Conservation (phyloP, 2,329 filamentous ascomycete genomes). For the Sporothrix curviconia region DNA sequence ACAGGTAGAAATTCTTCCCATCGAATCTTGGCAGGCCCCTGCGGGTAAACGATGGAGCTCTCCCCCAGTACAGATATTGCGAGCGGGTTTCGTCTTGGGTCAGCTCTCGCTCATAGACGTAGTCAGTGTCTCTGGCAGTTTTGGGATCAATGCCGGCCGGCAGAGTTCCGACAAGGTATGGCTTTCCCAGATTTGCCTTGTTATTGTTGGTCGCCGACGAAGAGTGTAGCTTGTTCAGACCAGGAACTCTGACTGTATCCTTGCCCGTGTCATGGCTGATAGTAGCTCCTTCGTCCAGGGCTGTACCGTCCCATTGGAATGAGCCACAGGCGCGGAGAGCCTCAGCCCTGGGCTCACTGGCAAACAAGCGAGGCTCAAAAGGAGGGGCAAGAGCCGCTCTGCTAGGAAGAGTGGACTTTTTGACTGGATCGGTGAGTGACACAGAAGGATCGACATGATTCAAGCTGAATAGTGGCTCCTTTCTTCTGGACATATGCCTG, state of each 20-base stretch:
- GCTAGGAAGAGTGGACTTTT: constrained; percentile 36
- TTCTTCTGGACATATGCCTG: constrained; percentile 18
- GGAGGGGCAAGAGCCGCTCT: constrained; percentile 43
- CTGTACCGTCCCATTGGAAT: constrained; percentile 11
- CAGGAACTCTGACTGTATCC: neutral
- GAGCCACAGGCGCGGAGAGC: neutral
- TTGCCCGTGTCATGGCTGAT: neutral
- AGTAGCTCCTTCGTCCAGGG: neutral
- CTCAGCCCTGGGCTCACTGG: neutral
- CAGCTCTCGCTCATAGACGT: constrained; percentile 49
- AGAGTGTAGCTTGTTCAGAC: constrained; percentile 10
- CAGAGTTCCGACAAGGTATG: constrained; percentile 51
- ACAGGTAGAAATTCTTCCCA: constrained; percentile 58
- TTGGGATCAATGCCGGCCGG: constrained; percentile 39
- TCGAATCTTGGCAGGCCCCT: constrained; percentile 57
- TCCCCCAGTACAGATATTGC: constrained; percentile 55
- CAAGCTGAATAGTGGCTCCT: constrained; percentile 19
- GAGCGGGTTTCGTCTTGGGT: constrained; percentile 54
- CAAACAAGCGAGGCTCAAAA: constrained; percentile 36
- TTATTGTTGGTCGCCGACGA: constrained; percentile 13
- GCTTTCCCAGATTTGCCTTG: constrained; percentile 24
- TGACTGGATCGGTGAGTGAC: constrained; percentile 23
- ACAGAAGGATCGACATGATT: constrained; percentile 27
- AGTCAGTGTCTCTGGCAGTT: constrained; percentile 39
- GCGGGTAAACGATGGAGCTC: constrained; percentile 43